A percentile compares a stretch with the other conserved stretches of the same genome.
phyloP scores from a whole-genome alignment of 345 rosid species.

The Gossypium herbaceum region DNA sequence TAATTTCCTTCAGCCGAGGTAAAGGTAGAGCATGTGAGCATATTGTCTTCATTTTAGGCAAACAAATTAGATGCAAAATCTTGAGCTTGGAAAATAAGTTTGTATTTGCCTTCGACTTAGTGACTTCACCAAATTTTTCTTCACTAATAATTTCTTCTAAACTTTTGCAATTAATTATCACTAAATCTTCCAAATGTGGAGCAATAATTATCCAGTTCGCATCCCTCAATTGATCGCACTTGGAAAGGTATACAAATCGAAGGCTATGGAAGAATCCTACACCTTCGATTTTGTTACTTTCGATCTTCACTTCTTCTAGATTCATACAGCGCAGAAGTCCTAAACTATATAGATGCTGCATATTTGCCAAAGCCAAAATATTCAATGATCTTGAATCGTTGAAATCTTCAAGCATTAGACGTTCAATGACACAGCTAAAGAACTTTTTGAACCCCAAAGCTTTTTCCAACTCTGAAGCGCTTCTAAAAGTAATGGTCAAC shows the following conservation, averaged over 20 bases:
- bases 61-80: rapidly evolving
- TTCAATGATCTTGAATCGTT: not conserved
- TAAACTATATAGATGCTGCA: too few species aligned
- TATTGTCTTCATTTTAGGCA: not conserved
- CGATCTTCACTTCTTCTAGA: not conserved
- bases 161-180: not conserved
- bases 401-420: not conserved
- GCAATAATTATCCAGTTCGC: not conserved
- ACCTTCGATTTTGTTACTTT: not conserved
- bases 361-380: not conserved
- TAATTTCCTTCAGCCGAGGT: not conserved
- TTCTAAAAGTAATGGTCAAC: not conserved
- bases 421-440: not conserved
- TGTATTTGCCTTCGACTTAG: not conserved
- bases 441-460: not conserved
- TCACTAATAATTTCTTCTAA: not conserved
- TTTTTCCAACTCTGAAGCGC: not conserved
- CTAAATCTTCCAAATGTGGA: not conserved
- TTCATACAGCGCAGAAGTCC: not conserved
- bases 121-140: not conserved
- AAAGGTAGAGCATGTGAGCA: not conserved
- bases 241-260: rapidly evolving
- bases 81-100: not conserved
- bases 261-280: not conserved
- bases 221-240: not conserved